Evolutionary conservation across 164 flowering plant species (phyloP), one percentile per base, ranked within the genome.

Genomic region (Sedum album): DNA sequence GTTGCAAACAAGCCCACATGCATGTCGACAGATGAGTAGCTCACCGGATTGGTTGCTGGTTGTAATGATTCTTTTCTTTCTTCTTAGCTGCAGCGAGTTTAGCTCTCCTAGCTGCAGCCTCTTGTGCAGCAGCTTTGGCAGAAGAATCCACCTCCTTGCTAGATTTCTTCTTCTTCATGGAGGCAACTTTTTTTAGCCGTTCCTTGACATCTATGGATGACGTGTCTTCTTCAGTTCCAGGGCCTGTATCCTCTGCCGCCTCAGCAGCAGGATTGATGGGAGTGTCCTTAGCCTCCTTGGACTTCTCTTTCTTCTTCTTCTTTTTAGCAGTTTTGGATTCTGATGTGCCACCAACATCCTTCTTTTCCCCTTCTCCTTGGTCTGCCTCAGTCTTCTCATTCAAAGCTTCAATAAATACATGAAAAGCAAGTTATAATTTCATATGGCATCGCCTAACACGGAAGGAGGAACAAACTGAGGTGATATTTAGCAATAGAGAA

Each of bases 11-110:
- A 39, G 42, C 42, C 8, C 42, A 55, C 60, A 30, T 1, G 23
- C 60, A 7, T 55, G 30, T 31, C 4, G 57, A 51, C 25, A 4
- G 17, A 23, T 30, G 60, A 17, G 15, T 23, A 2, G 62, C 76
- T 82, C 80, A 86, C 80, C 85, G 80, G 42, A 78, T 80, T 0
- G 88, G 90, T 75, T 86, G 88, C 82, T 83, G 86, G 78, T 87
- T 87, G 78, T 87, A 87, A 68, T 89, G 92, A 65, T 79, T 83
- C 81, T 87, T 89, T 79, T 89, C 90, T 76, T 89, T 94, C 79
- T 94, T 94, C 87, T 94, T 94, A 55, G 97, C 93, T 18, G 98
- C 98, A 48, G 95, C 97, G 63, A 92, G 89, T 74, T 67, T 88
- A 48, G 93, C 91, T 67, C 77, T 82, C 78, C 95, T 85, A 35